Percentiles rank a stretch among this genome's conserved stretches.
Conservation (phyloP, 495 filamentous ascomycete species). For the Hypoxylon rickii region DNA sequence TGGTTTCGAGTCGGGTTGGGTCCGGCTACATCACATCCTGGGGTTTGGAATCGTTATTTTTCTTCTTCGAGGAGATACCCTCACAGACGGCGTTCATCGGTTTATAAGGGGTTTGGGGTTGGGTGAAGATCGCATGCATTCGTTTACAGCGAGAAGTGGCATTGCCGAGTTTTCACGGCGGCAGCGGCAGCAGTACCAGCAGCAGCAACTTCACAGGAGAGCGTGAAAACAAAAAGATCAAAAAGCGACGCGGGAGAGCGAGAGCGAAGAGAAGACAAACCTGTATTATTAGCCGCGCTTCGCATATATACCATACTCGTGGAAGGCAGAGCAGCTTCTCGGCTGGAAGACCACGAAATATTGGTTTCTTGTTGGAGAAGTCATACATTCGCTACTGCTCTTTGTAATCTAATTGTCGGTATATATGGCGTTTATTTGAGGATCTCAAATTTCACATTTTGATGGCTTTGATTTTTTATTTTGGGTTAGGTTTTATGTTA, state of each 20-base stretch:
- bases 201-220: conserved; percentile 24
- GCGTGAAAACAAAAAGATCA: conserved; percentile 16
- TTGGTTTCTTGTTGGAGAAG: conserved; percentile 15
- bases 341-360: neutral
- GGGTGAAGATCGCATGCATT: conserved; percentile 35
- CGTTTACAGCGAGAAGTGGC: conserved; percentile 26
- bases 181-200: too few species aligned
- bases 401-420: conserved; percentile 37
- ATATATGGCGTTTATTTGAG: conserved; percentile 13
- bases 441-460: neutral
- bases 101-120: conserved; percentile 26
- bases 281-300: conserved; percentile 42
- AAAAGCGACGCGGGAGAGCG: conserved; percentile 30
- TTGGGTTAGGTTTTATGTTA: too few species aligned
- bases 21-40: conserved; percentile 30
- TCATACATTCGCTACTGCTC: conserved; percentile 36
- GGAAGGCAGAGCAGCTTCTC: conserved; percentile 32
- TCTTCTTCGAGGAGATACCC: conserved; percentile 40
- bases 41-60: conserved; percentile 15
- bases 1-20: conserved; percentile 31
- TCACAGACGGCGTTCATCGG: conserved; percentile 41
- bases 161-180: conserved; percentile 18
- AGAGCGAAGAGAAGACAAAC: conserved; percentile 30
- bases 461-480: neutral
- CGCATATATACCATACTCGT: conserved; percentile 38